Evolutionary conservation across 2,329 filamentous ascomycete species (phyloP).

Genomic region (Seiridium cupressi): DNA sequence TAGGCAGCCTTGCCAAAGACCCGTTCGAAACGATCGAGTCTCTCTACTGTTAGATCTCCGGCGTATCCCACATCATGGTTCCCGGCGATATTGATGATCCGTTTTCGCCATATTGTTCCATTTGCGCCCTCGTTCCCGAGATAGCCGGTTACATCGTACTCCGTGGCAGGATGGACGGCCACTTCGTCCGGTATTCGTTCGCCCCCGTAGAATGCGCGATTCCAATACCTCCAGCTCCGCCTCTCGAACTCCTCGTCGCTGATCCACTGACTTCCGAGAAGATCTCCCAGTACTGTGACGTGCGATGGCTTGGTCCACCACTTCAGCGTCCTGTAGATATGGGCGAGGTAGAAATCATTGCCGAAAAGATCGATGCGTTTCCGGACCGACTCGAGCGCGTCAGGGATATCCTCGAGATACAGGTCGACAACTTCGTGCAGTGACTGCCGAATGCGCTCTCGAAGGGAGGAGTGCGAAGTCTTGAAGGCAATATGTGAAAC

Average conservation of each 20-base stretch:
- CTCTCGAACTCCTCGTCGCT: constrained; percentile 77
- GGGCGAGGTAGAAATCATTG: constrained; percentile 92
- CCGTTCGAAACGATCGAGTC: constrained; percentile 77
- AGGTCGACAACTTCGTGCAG: constrained; percentile 62
- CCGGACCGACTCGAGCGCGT: constrained; percentile 62
- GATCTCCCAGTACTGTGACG: constrained; percentile 82
- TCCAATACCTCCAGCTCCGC: constrained; percentile 76
- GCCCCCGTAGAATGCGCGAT: constrained; percentile 69
- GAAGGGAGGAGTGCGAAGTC: constrained; percentile 42
- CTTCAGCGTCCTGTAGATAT: constrained; percentile 80
- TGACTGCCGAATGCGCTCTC: constrained; percentile 50
- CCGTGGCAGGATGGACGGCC: constrained; percentile 43
- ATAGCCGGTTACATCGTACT: constrained; percentile 50
- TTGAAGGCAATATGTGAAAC: constrained; percentile 47
- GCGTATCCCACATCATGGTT: constrained; percentile 98
- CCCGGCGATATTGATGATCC: constrained; percentile 85
- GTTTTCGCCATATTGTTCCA: constrained; percentile 62
- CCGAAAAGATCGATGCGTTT: constrained; percentile 88
- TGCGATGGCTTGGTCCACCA: constrained; percentile 89
- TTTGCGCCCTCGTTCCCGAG: constrained; percentile 46
- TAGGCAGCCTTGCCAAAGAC: constrained; percentile 89
- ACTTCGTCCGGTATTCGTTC: constrained; percentile 60
- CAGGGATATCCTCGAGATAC: constrained; percentile 65
- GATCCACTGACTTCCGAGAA: constrained; percentile 96
- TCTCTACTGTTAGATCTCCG: constrained; percentile 77